A percentile compares a stretch with the other conserved stretches of the same genome.
These are phyloP conservation scores for Lactarius psammicola DNA, from an alignment of 768 basidiomycete genomes.

Conservation along the genomic window DNA sequence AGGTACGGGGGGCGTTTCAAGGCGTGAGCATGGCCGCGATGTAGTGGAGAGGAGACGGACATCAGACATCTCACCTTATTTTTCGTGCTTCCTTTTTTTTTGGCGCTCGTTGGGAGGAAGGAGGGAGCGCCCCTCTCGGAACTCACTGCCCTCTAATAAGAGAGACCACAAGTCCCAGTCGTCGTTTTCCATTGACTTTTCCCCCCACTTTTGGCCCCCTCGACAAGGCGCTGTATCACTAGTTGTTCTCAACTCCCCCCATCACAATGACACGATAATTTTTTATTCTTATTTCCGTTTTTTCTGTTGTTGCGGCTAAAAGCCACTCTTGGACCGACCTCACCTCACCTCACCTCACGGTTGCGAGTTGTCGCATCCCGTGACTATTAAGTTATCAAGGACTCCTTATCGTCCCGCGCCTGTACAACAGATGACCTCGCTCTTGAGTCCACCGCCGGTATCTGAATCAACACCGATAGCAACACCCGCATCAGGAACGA, in stretches of 20 bases:
- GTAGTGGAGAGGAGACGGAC: slow-evolving; percentile 7
- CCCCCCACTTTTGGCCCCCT: neutral
- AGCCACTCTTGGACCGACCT: no score
- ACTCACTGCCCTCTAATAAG: no score
- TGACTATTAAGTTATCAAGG: no score
- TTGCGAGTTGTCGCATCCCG: no score
- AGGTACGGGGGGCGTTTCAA: slow-evolving; percentile 30
- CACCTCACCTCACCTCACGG: no score
- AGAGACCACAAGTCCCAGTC: no score
- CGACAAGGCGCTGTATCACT: slow-evolving; percentile 27
- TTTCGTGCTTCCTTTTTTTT: slow-evolving; percentile 4
- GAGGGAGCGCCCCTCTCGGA: neutral
- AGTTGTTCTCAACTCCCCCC: slow-evolving; percentile 12
- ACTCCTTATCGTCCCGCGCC: no score
- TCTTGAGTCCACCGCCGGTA: no score
- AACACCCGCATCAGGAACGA: no score
- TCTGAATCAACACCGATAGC: neutral
- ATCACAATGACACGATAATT: slow-evolving; percentile 26
- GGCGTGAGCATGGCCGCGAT: slow-evolving; percentile 30
- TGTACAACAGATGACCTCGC: no score
- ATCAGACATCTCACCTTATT: slow-evolving; percentile 5
- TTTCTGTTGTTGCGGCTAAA: neutral
- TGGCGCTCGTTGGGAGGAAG: neutral
- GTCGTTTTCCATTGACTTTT: neutral
- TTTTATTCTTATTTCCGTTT: slow-evolving; percentile 28